phyloP scores from a whole-genome alignment of 2,329 filamentous ascomycete species.

The Cladosporium cucumerinum region DNA sequence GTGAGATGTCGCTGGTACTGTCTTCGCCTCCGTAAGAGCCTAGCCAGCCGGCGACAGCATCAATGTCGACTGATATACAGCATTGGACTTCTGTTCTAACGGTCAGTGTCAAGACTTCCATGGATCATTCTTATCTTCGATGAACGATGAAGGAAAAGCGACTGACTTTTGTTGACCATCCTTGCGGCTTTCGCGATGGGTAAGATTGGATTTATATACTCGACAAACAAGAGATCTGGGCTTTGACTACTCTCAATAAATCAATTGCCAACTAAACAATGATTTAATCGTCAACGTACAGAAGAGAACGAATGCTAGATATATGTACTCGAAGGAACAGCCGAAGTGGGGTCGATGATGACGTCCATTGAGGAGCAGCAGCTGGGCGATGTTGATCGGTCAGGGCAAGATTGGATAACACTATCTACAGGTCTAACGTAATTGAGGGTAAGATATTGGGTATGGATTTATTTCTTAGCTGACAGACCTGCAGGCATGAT shows the following conservation, averaged over 20 bases:
- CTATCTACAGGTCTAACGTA: slow-evolving; percentile 10
- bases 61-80: slow-evolving; percentile 59
- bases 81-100: slow-evolving; percentile 29
- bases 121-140: not conserved
- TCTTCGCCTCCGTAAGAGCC: slow-evolving; percentile 73
- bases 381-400: not conserved
- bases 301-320: not conserved
- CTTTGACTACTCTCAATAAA: not conserved
- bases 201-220: not conserved
- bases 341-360: slow-evolving; percentile 4
- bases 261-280: not conserved
- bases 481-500: not conserved
- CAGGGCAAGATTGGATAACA: not conserved
- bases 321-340: not conserved
- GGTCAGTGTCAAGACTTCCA: not conserved
- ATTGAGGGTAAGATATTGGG: not conserved
- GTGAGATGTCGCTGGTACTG: slow-evolving; percentile 66
- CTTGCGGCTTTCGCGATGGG: not conserved
- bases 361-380: slow-evolving; percentile 4
- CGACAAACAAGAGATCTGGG: not conserved
- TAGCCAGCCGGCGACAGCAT: slow-evolving; percentile 73
- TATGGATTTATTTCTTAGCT: not conserved
- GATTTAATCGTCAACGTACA: not conserved
- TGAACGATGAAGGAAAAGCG: not conserved
- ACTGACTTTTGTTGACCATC: slow-evolving; percentile 13